phyloP scores from a whole-genome alignment of 805 yeast species.

The Tanozyma kutaoensis region DNA sequence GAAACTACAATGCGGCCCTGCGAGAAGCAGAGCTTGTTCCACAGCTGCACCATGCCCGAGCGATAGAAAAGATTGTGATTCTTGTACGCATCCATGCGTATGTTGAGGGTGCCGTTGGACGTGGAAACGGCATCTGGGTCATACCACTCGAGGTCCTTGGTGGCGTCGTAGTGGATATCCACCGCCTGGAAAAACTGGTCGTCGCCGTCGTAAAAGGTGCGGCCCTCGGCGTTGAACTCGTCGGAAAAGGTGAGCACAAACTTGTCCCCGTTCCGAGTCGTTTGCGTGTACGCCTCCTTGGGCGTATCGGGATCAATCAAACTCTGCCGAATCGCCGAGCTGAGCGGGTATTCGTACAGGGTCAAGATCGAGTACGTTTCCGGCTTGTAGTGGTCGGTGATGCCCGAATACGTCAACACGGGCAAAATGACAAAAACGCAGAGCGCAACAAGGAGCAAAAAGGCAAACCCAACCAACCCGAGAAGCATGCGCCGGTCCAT shows the following conservation, averaged over 20 bases:
- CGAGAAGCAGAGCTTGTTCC: conserved; percentile 86
- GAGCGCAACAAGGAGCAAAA: neutral
- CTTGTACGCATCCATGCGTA: conserved; percentile 70
- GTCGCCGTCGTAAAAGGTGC: conserved; percentile 83
- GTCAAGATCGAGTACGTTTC: neutral
- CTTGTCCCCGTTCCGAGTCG: conserved; percentile 3
- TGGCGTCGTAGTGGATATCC: conserved; percentile 75
- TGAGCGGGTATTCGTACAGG: neutral
- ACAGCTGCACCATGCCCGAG: conserved; percentile 83
- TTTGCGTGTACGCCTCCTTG: neutral
- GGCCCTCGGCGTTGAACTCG: conserved; percentile 81
- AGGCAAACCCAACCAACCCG: neutral
- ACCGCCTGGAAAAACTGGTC: conserved; percentile 87
- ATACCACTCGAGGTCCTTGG: conserved; percentile 89
- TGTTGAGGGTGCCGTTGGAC: conserved; percentile 49
- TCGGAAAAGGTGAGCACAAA: conserved; percentile 83
- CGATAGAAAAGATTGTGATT: conserved; percentile 74
- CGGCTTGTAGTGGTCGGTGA: neutral
- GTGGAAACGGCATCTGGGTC: conserved; percentile 84
- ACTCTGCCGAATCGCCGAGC: conserved; percentile 1
- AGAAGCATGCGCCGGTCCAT: neutral
- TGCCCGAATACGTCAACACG: neutral
- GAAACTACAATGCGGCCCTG: conserved; percentile 53
- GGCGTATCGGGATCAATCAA: conserved; percentile 10
- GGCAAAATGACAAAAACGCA: neutral